phyloP scores from a whole-genome alignment of 2,329 filamentous ascomycete genomes.

The Penicillium digitatum region DNA sequence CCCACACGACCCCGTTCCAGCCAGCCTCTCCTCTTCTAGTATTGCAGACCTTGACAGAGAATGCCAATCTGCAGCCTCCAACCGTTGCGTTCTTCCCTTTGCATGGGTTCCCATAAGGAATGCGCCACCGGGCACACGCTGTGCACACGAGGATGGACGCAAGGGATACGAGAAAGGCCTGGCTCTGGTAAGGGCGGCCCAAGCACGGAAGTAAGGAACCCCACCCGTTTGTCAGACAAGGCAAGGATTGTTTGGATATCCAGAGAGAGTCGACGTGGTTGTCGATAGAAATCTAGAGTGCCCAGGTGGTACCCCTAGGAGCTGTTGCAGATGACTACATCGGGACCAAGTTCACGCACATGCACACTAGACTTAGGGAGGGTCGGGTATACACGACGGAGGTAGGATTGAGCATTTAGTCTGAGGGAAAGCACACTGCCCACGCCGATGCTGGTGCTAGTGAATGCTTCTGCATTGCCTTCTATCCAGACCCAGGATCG shows the following conservation, averaged over 20 bases:
- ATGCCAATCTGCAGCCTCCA: background rate
- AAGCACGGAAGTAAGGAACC: slow-evolving; percentile 9
- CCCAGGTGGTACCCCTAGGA: background rate
- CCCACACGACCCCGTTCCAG: background rate
- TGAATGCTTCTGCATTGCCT: background rate
- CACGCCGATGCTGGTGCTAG: background rate
- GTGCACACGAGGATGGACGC: slow-evolving; percentile 21
- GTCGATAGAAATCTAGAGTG: background rate
- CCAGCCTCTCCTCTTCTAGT: background rate
- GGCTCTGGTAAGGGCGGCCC: background rate
- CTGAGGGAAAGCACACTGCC: background rate
- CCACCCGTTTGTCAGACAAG: slow-evolving; percentile 7
- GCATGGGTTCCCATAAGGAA: slow-evolving; percentile 11
- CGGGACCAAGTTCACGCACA: background rate
- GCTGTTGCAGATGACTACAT: background rate
- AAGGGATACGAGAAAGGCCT: slow-evolving; percentile 13
- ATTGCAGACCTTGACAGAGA: background rate
- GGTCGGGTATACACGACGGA: background rate
- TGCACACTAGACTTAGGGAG: background rate
- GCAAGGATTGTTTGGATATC: background rate
- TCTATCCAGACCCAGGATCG: background rate
- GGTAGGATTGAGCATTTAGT: background rate
- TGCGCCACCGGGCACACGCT: slow-evolving; percentile 15
- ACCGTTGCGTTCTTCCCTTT: slow-evolving; percentile 1
- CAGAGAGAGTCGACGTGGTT: background rate